Percentiles rank a stretch among this genome's conserved stretches.
These are phyloP conservation scores for Moesziomyces antarcticus DNA, from an alignment of 1,284 basidiomycete species.

Conservation along the genomic window DNA sequence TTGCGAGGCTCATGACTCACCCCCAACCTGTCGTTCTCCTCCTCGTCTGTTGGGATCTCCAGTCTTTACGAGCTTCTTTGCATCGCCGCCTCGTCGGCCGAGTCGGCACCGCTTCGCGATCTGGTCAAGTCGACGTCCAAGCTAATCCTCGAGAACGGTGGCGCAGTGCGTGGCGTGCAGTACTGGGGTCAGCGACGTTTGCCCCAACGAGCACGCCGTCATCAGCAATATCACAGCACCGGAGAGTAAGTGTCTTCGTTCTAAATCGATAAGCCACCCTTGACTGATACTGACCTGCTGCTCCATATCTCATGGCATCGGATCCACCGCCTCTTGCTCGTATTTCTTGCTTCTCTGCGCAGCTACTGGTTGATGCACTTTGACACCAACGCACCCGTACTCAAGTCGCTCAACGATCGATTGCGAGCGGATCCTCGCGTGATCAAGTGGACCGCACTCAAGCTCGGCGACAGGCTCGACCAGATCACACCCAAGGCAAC, in stretches of 20 bases:
- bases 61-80: slow-evolving; percentile 67
- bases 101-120: slow-evolving; percentile 75
- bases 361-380: slow-evolving; percentile 92
- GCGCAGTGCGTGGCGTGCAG: slow-evolving; percentile 81
- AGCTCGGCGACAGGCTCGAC: slow-evolving; percentile 77
- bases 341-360: slow-evolving; percentile 3
- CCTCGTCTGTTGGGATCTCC: background rate
- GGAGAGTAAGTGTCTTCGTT: slow-evolving; percentile 80
- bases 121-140: slow-evolving; percentile 79
- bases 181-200: slow-evolving; percentile 80
- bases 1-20: background rate
- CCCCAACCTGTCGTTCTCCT: too few relatives aligned
- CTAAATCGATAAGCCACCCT: background rate
- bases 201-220: slow-evolving; percentile 80
- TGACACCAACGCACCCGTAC: slow-evolving; percentile 80
- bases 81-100: slow-evolving; percentile 62
- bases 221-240: slow-evolving; percentile 74
- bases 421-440: slow-evolving; percentile 83
- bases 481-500: slow-evolving; percentile 60
- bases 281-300: background rate
- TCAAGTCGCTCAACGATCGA: slow-evolving; percentile 75
- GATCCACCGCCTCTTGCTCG: background rate
- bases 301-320: background rate
- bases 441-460: slow-evolving; percentile 82
- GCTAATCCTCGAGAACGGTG: slow-evolving; percentile 80